Percentiles rank a stretch among this genome's conserved stretches.
Conservation (phyloP, 2,329 filamentous ascomycete species). For the Neonectria faginata region DNA sequence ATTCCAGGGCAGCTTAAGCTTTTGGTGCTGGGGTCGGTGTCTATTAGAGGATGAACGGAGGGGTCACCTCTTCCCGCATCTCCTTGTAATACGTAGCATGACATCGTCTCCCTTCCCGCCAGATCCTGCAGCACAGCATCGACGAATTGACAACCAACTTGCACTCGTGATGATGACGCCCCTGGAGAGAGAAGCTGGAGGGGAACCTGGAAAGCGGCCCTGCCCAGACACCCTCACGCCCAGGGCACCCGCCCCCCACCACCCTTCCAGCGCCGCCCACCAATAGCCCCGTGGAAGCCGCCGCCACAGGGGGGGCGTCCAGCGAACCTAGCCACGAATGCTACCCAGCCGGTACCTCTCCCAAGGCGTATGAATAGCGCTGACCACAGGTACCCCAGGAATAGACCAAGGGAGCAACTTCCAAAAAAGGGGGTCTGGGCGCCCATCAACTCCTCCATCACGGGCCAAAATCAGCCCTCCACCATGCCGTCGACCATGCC, state of each 20-base stretch:
- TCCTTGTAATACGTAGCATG: too few relatives aligned
- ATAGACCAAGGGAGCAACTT: neutral
- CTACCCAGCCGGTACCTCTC: neutral
- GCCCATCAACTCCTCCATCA: conserved; percentile 11
- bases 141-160: too few relatives aligned
- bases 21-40: neutral
- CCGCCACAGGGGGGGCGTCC: conserved; percentile 3
- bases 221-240: neutral
- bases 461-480: neutral
- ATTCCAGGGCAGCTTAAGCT: conserved; percentile 17
- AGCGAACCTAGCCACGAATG: neutral
- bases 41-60: too few relatives aligned
- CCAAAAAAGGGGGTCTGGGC: neutral
- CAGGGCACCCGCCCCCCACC: conserved; percentile 17
- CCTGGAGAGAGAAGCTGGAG: too few relatives aligned
- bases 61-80: too few relatives aligned
- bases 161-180: too few relatives aligned
- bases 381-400: neutral
- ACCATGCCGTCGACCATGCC: neutral
- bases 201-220: too few relatives aligned
- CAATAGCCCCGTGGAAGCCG: conserved; percentile 15
- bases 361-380: too few relatives aligned
- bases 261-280: conserved; percentile 8
- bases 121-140: too few relatives aligned
- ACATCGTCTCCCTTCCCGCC: too few relatives aligned